A percentile compares a stretch with the other conserved stretches of the same genome.
These are phyloP conservation scores for Aureobasidium pullulans DNA, from an alignment of 2,329 filamentous ascomycete genomes.

Conservation along the genomic window DNA sequence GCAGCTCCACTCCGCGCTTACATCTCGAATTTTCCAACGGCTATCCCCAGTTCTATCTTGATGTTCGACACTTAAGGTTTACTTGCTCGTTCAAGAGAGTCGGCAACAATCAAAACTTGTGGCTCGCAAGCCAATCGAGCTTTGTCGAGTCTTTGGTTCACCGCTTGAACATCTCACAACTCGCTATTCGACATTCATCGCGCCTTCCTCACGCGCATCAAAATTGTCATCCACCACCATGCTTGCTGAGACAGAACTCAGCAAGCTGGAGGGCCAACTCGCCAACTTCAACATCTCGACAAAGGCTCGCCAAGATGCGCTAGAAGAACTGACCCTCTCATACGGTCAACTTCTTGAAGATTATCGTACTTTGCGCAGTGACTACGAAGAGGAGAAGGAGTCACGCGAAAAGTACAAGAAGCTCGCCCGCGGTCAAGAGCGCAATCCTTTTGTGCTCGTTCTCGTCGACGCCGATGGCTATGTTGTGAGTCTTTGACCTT, in stretches of 20 bases:
- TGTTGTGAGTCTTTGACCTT: constrained; percentile 1
- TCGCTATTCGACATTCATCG: background rate
- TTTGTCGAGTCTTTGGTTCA: background rate
- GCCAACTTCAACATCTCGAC: constrained; percentile 18
- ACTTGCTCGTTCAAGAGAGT: too few relatives aligned
- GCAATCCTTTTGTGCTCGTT: constrained; percentile 54
- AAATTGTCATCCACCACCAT: background rate
- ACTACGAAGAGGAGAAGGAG: constrained; percentile 51
- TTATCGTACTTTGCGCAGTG: constrained; percentile 49
- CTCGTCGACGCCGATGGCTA: constrained; percentile 58
- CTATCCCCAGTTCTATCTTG: background rate
- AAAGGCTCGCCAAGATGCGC: constrained; percentile 19
- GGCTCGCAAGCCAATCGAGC: background rate
- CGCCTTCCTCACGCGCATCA: background rate
- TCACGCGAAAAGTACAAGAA: constrained; percentile 49
- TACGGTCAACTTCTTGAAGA: constrained; percentile 43
- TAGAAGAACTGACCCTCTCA: constrained; percentile 30
- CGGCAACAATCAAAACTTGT: too few relatives aligned
- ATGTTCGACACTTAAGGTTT: too few relatives aligned
- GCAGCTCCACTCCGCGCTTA: background rate
- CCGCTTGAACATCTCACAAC: background rate
- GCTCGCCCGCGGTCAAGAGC: constrained; percentile 38
- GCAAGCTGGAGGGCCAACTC: constrained; percentile 18
- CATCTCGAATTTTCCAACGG: background rate
- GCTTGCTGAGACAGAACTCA: constrained; percentile 17